Base-by-base conservation (phyloP, 176 grass and related monocot species). In the Hordeum marinum region DNA sequence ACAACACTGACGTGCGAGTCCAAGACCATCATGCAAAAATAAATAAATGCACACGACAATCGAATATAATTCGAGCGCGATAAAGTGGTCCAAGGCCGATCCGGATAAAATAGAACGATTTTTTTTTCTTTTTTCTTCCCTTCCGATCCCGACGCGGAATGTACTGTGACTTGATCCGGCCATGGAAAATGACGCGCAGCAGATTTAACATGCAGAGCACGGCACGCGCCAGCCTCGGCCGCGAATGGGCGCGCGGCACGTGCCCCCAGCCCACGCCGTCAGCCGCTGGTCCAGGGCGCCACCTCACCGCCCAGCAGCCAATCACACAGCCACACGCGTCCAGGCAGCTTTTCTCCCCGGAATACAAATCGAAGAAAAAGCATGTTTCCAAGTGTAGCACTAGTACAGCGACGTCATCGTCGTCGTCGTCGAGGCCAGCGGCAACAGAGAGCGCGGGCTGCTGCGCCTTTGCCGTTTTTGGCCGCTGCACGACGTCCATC, bases 171-270 rank as follows among this genome's bases (percentile, higher is more conserved):
- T 15, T 1, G 31, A 37, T 35, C 66, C 18, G 35, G 82, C 48
- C 70, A 82, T 13, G 35, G 88, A 85, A 70, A 85, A 50, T 5
- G 88, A 85, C 83, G 18, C 35, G 59, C 86, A 29, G 40, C 88
- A 62, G 54, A 69, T 81, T 86, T 70, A 35, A 36, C 80, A 87
- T 83, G 84, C 35, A 20, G 74, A 79, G 45, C 84, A 83, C 84
- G 60, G 73, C 45, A 13, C 17, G 11, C 23, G 8, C 63, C 7
- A 3, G n/a, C 1, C 36, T 14, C 14, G 48, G 5, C 48, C 1
- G 21, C 23, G 3, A 52, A 45, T 70, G 2, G 7, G 6, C 31
- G 9, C 6, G 9, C 80, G 27, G 75, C 77, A 46, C 82, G 87
- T 89, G 87, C 45, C 31, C 86, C 73, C 63, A 41, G 18, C 31